Percentiles rank a stretch among this genome's conserved stretches.
Evolutionary conservation across 2,329 filamentous ascomycete genomes (phyloP).

Genomic region (Diplodia mutila): DNA sequence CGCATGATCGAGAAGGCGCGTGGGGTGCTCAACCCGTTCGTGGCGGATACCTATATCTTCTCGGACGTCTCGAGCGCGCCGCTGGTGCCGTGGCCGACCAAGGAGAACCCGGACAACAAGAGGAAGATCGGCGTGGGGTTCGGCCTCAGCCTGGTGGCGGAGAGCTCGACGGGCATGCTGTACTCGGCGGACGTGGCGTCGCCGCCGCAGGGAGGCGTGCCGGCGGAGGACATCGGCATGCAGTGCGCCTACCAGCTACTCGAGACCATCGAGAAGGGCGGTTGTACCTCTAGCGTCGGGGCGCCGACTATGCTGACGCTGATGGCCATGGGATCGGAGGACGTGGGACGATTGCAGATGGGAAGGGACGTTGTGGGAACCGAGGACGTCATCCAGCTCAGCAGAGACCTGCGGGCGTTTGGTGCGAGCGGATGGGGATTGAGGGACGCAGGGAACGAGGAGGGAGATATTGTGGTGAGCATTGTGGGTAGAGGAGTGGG

Average conservation of each 20-base stretch:
- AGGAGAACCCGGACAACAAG: conserved; percentile 59
- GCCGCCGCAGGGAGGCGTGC: conserved; percentile 76
- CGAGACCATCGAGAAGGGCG: conserved; percentile 79
- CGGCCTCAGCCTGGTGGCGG: conserved; percentile 86
- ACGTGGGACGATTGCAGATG: conserved; percentile 84
- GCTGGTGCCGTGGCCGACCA: conserved; percentile 70
- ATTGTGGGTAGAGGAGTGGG: conserved; percentile 93
- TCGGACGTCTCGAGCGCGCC: conserved; percentile 67
- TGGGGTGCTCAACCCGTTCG: conserved; percentile 82
- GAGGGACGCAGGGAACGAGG: conserved; percentile 65
- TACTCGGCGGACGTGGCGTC: conserved; percentile 83
- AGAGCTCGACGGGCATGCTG: conserved; percentile 82
- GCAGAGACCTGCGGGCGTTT: conserved; percentile 84
- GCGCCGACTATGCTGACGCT: conserved; percentile 77
- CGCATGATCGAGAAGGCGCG: conserved; percentile 92
- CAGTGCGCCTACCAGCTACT: conserved; percentile 87
- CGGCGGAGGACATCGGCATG: conserved; percentile 89
- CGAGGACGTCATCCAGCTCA: conserved; percentile 78
- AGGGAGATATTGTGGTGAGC: conserved; percentile 78
- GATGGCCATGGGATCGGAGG: conserved; percentile 98
- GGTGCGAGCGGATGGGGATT: conserved; percentile 91
- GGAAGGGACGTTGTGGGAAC: conserved; percentile 80
- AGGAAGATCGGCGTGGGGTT: conserved; percentile 81
- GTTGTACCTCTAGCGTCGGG: conserved; percentile 75
- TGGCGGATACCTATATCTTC: conserved; percentile 88